Conservation (phyloP, 1,284 basidiomycete genomes). For the Porodaedalea pini region DNA sequence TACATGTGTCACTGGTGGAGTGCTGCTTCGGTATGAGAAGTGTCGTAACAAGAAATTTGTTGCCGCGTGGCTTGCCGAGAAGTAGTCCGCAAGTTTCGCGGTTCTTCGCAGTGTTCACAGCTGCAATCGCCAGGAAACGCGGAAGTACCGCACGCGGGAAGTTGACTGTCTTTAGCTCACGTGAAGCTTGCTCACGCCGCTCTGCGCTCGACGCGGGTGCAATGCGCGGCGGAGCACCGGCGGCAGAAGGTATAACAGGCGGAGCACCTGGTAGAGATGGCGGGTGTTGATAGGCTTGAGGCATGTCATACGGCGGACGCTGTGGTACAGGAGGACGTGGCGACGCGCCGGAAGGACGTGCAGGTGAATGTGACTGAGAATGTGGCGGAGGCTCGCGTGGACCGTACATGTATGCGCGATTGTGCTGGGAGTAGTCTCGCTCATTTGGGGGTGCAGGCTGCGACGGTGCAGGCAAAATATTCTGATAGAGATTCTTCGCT, state of each 20-base stretch:
- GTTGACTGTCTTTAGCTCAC: constrained; percentile 54
- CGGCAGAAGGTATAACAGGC: constrained; percentile 21
- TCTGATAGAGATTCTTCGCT: constrained; percentile 29
- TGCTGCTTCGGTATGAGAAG: constrained; percentile 80
- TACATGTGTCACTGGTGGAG: constrained; percentile 83
- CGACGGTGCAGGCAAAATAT: constrained; percentile 33
- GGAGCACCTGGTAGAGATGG: constrained; percentile 25
- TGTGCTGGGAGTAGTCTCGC: constrained; percentile 5
- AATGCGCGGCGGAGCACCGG: constrained; percentile 26
- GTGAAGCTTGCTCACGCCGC: constrained; percentile 28
- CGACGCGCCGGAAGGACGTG: constrained; percentile 13
- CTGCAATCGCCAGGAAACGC: constrained; percentile 68
- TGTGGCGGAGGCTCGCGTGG: constrained; percentile 16
- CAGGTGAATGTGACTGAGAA: constrained; percentile 19
- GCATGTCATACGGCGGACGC: constrained; percentile 21
- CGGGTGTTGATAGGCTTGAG: constrained; percentile 24
- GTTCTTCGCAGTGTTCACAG: constrained; percentile 54
- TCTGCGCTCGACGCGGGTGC: constrained; percentile 26
- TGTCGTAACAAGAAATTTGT: constrained; percentile 67
- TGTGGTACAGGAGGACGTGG: constrained; percentile 21
- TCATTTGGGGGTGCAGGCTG: constrained; percentile 18
- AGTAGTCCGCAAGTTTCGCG: constrained; percentile 66
- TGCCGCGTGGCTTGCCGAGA: constrained; percentile 53
- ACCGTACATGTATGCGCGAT: constrained; percentile 19
- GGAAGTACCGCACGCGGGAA: constrained; percentile 68